Evolutionary conservation across 1,139 yeast genomes (phyloP).

Genomic region (Kluyveromyces sp.): DNA sequence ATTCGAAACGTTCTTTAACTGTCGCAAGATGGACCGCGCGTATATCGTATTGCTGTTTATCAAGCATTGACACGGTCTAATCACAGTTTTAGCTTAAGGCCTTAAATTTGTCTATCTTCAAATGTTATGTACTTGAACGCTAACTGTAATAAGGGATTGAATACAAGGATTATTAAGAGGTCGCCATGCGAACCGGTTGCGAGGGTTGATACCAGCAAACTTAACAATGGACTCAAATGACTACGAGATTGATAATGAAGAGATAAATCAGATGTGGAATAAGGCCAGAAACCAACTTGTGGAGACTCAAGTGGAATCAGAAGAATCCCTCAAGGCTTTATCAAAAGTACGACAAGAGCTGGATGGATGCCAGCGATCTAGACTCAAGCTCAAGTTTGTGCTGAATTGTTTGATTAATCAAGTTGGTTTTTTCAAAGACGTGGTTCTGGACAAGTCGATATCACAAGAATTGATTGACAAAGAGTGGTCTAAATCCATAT

Average conservation of each 20-base stretch:
- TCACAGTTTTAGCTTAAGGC: too few species aligned
- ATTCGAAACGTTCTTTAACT: not conserved
- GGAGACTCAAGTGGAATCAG: constrained; percentile 35
- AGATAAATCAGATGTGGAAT: not conserved
- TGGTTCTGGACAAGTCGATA: constrained; percentile 30
- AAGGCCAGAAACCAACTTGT: constrained; percentile 24
- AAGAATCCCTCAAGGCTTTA: constrained; percentile 31
- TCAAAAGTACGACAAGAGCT: constrained; percentile 17
- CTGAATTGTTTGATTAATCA: constrained; percentile 34
- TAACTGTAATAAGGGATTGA: not conserved
- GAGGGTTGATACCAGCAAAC: not conserved
- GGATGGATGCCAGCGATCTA: constrained; percentile 23
- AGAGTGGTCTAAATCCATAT: constrained; percentile 20
- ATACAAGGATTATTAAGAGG: not conserved
- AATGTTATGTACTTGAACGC: not conserved
- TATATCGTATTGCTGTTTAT: too few species aligned
- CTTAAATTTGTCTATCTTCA: too few species aligned
- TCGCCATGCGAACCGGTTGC: not conserved
- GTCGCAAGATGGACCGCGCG: too few species aligned
- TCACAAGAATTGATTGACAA: constrained; percentile 26
- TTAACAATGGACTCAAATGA: not conserved
- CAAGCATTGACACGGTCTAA: too few species aligned
- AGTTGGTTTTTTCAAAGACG: constrained; percentile 27
- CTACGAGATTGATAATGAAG: not conserved
- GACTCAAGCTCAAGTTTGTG: constrained; percentile 30